Evolutionary conservation across 768 basidiomycete species (phyloP), one percentile per base, ranked within the genome.

Genomic region (Psilocybe cubensis): DNA sequence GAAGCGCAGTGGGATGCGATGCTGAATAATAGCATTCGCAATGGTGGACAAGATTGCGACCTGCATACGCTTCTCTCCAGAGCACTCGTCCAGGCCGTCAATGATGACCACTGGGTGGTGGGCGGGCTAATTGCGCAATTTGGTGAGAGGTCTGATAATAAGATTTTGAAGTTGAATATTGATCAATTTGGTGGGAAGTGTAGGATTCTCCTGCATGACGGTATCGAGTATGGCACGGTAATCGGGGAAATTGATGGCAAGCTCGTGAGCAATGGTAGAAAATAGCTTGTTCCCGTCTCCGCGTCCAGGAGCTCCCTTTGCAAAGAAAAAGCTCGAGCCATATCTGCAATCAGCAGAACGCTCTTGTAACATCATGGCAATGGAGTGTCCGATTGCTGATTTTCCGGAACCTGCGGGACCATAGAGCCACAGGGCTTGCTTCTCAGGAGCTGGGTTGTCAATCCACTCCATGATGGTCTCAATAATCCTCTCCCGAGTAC

Each of bases 361-460:
- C 42, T n/a, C 21, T 1, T 31, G 12, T 35, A 52, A 27, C 9
- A 27, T 7, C 17, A 71, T 64, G 6, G 69, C 61, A 2, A 73
- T 55, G 0, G 72, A 70, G 40, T 75, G 74, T 4, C 62, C 65
- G 5, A 75, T 49, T 2, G 66, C 59, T 0, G 70, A 57, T 42
- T 68, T 68, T 3, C 69, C 70, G 2, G 60, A 50, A 5, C 68
- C 68, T 10, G 68, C 66, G 1, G 64, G 65, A 0, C 70, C 65
- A 24, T 55, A 35, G 4, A 68, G 58, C 66, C 64, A 68, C 3
- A 66, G 24, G 23, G 65, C 47, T 8, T 20, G 29, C 2, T 31
- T 23, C 21, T 40, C 20, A 1, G 31, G 18, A 8, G 23, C 18
- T 8, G 18, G 29, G 29, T 46, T 29, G 3, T 41, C 44, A 1